phyloP scores from a whole-genome alignment of 495 filamentous ascomycete species.

The Polyplosphaeria fusca region DNA sequence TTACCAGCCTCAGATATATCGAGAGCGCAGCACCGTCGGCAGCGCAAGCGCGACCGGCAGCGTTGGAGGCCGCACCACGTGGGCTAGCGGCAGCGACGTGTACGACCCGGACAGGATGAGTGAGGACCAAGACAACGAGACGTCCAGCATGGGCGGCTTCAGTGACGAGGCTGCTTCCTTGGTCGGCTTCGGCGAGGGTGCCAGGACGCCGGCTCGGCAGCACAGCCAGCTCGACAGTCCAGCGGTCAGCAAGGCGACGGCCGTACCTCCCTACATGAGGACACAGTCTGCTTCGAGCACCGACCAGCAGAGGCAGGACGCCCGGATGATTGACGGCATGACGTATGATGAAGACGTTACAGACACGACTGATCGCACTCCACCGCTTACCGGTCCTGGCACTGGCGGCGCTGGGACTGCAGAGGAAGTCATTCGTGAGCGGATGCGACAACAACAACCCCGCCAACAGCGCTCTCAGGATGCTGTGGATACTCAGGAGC shows the following conservation, averaged over 20 bases:
- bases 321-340: slow-evolving; percentile 43
- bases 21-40: slow-evolving; percentile 78
- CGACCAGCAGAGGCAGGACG: slow-evolving; percentile 35
- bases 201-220: slow-evolving; percentile 52
- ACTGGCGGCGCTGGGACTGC: slow-evolving; percentile 45
- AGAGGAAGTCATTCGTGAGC: slow-evolving; percentile 54
- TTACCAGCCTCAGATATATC: slow-evolving; percentile 51
- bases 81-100: slow-evolving; percentile 63
- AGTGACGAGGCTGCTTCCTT: slow-evolving; percentile 76
- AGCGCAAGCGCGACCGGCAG: slow-evolving; percentile 75
- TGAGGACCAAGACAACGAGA: slow-evolving; percentile 59
- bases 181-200: slow-evolving; percentile 85
- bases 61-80: slow-evolving; percentile 70
- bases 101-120: slow-evolving; percentile 69
- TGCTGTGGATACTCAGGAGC: slow-evolving; percentile 1
- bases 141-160: slow-evolving; percentile 65
- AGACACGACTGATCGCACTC: slow-evolving; percentile 39
- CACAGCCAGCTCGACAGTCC: slow-evolving; percentile 38
- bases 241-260: slow-evolving; percentile 26
- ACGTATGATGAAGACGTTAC: slow-evolving; percentile 39
- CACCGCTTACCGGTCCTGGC: slow-evolving; percentile 32
- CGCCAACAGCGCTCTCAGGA: neutral
- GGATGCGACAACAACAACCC: slow-evolving; percentile 32
- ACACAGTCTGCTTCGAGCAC: slow-evolving; percentile 18
- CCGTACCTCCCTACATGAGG: slow-evolving; percentile 22